Evolutionary conservation across 257 asterid genomes (phyloP).

Genomic region (Ilex aquifolium): DNA sequence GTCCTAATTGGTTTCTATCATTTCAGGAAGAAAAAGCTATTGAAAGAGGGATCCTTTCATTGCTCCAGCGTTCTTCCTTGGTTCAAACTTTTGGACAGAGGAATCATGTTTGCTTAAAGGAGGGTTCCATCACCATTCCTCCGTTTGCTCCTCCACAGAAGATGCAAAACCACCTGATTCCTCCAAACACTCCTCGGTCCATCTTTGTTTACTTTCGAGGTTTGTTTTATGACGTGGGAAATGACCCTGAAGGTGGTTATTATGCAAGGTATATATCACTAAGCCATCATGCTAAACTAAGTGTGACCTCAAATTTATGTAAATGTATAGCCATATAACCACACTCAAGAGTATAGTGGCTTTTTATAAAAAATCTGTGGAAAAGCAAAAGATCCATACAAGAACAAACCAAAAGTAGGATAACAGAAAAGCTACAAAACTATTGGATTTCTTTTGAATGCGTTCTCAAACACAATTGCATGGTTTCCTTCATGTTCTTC

Average conservation of each 20-base stretch:
- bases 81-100: conserved; percentile 2
- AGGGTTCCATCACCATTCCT: neutral
- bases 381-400: neutral
- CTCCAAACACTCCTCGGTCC: neutral
- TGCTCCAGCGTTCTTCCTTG: neutral
- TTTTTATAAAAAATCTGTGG: too few species aligned
- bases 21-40: conserved; percentile 1
- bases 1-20: neutral
- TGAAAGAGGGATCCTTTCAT: conserved; percentile 1
- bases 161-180: conserved; percentile 1
- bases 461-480: neutral
- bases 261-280: conserved; percentile 1
- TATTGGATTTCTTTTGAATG: neutral
- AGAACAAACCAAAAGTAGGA: too few species aligned
- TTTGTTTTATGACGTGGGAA: conserved; percentile 1
- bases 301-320: too few species aligned
- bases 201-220: conserved; percentile 3
- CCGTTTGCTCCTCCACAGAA: conserved; percentile 2
- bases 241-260: conserved; percentile 2
- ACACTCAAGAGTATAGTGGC: too few species aligned
- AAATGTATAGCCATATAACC: too few species aligned
- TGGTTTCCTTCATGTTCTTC: neutral
- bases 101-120: conserved; percentile 2
- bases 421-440: too few species aligned
- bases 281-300: too few species aligned